Evolutionary conservation across 1,284 basidiomycete species (phyloP).

Genomic region (Cryptococcus hybrid): DNA sequence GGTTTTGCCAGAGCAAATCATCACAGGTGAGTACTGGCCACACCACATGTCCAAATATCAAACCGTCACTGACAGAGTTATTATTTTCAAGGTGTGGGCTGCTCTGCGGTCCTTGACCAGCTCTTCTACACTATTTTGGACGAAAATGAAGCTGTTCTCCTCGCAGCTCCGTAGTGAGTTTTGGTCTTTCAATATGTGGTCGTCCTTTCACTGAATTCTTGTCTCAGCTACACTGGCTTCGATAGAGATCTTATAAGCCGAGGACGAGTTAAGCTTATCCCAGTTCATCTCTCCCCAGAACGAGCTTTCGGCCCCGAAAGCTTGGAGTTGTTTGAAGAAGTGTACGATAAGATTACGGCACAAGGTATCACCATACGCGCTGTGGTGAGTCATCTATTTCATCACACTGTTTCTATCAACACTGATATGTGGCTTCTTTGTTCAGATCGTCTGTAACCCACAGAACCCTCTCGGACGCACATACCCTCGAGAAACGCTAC

Average conservation of each 20-base stretch:
- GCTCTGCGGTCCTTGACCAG: slow-evolving; percentile 43
- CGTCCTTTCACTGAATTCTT: slow-evolving; percentile 5
- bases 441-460: slow-evolving; percentile 50
- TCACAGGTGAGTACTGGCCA: slow-evolving; percentile 24
- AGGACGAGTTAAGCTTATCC: slow-evolving; percentile 32
- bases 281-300: slow-evolving; percentile 37
- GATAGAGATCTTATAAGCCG: slow-evolving; percentile 44
- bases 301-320: slow-evolving; percentile 28
- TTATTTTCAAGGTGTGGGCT: slow-evolving; percentile 28
- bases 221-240: slow-evolving; percentile 44
- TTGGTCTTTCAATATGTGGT: background rate
- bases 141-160: slow-evolving; percentile 48
- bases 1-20: slow-evolving; percentile 41
- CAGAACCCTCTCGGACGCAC: slow-evolving; percentile 52
- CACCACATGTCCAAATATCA: no score
- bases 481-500: slow-evolving; percentile 47
- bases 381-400: slow-evolving; percentile 23
- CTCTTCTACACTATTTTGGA: slow-evolving; percentile 50
- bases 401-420: background rate
- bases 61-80: no score
- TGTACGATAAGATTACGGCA: slow-evolving; percentile 23
- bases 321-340: slow-evolving; percentile 29
- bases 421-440: background rate
- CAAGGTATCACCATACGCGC: slow-evolving; percentile 34
- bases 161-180: slow-evolving; percentile 44